These are phyloP conservation scores for Garcileccinum viscosum DNA, from an alignment of 1,284 basidiomycete species.

Conservation along the genomic window DNA sequence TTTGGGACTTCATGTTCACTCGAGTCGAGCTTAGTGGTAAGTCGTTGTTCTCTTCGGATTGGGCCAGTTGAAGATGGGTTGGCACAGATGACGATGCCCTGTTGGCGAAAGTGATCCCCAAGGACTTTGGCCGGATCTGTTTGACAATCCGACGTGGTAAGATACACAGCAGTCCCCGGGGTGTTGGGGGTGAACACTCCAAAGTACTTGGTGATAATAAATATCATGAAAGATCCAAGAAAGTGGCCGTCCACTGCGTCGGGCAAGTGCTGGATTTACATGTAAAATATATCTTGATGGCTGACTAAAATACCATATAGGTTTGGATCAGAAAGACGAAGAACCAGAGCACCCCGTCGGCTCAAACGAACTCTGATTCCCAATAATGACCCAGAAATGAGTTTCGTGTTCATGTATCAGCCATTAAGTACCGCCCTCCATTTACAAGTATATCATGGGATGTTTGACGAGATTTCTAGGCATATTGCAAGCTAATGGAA, in stretches of 20 bases:
- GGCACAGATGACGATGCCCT: constrained; percentile 28
- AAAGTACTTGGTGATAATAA: neutral
- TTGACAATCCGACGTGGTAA: constrained; percentile 9
- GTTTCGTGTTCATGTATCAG: constrained; percentile 28
- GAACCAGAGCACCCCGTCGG: too few relatives aligned
- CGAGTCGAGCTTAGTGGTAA: constrained; percentile 21
- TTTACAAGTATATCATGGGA: neutral
- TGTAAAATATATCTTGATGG: neutral
- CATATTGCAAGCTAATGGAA: constrained; percentile 27
- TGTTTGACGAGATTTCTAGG: constrained; percentile 11
- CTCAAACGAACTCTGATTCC: neutral
- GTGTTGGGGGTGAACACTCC: fast-evolving
- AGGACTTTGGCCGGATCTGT: constrained; percentile 19
- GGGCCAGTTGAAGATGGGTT: neutral
- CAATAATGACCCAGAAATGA: constrained; percentile 4
- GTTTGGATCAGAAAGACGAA: constrained; percentile 15
- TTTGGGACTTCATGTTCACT: constrained; percentile 23
- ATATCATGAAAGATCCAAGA: constrained; percentile 22
- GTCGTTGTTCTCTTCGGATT: neutral
- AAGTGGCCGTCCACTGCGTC: constrained; percentile 19
- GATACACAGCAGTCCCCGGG: neutral
- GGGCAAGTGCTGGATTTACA: constrained; percentile 5
- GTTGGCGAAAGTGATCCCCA: constrained; percentile 13
- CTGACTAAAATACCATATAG: neutral
- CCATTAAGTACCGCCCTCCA: constrained; percentile 15